A percentile compares a stretch with the other conserved stretches of the same genome.
Conservation (phyloP, 441 rosid genomes). For the Biscutella auriculata region DNA sequence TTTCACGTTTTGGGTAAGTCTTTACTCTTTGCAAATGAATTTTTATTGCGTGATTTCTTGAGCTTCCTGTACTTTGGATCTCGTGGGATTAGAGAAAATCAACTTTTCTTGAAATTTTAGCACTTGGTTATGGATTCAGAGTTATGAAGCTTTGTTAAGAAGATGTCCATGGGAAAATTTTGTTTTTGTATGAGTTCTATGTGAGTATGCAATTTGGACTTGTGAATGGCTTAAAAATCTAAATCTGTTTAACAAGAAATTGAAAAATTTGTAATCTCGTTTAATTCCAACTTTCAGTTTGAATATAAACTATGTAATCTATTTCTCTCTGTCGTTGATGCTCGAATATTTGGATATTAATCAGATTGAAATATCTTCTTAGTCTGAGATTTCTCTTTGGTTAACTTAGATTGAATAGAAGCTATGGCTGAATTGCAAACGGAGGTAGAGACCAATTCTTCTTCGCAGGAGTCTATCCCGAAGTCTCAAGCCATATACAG, state of each 20-base stretch:
- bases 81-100: neutral
- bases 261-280: neutral
- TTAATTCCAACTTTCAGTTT: neutral
- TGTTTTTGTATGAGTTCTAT: neutral
- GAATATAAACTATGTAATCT: neutral
- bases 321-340: neutral
- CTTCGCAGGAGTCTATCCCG: neutral
- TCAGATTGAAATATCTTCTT: neutral
- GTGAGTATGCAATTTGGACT: neutral
- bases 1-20: neutral
- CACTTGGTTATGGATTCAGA: neutral
- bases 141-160: neutral
- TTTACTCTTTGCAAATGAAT: neutral
- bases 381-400: neutral
- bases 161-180: neutral
- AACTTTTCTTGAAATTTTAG: neutral
- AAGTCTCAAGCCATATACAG: neutral
- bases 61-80: neutral
- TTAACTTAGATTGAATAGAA: too few relatives aligned
- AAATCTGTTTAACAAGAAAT: neutral
- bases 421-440: neutral
- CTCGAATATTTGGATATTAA: neutral
- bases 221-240: constrained; percentile 1
- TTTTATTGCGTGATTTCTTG: neutral
- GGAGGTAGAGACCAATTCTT: neutral